Evolutionary conservation across 176 grass and related monocot genomes (phyloP).

Genomic region (Aegilops sharonensis): DNA sequence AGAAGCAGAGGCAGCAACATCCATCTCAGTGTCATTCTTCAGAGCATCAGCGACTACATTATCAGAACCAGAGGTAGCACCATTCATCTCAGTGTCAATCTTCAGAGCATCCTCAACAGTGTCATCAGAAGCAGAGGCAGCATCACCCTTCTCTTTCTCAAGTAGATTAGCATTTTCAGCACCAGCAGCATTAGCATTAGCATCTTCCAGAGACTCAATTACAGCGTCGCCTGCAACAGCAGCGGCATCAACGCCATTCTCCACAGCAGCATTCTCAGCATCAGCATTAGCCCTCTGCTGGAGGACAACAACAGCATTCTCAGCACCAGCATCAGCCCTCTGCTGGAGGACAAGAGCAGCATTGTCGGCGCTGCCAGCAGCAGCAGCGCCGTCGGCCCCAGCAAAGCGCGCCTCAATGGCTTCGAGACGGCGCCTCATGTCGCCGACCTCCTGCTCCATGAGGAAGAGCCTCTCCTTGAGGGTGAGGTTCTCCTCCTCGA

Average conservation of each 20-base stretch:
- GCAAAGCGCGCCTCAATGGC: conserved; percentile 38
- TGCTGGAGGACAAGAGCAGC: conserved; percentile 26
- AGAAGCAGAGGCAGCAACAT: not conserved
- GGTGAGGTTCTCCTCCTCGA: conserved; percentile 89
- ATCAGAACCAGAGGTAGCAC: not conserved
- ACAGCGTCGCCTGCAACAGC: not conserved
- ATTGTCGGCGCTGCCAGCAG: not conserved
- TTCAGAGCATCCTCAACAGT: conserved; percentile 3
- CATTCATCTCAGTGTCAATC: not conserved
- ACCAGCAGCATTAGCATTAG: not conserved
- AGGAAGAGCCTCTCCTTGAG: conserved; percentile 91
- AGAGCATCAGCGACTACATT: conserved; percentile 7
- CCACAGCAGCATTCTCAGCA: no score
- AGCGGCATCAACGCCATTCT: not conserved
- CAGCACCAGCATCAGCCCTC: not conserved
- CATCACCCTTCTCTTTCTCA: not conserved
- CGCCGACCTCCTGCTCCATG: conserved; percentile 78
- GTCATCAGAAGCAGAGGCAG: conserved; percentile 7
- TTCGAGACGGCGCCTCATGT: conserved; percentile 59
- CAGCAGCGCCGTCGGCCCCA: not conserved
- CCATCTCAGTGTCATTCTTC: not conserved
- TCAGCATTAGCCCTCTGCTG: not conserved
- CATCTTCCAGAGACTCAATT: not conserved
- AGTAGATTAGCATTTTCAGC: not conserved
- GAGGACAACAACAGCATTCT: conserved; percentile 31